Percentiles rank a stretch among this genome's conserved stretches.
Conservation (phyloP, 2,329 filamentous ascomycete species). For the Talaromyces rugulosus region DNA sequence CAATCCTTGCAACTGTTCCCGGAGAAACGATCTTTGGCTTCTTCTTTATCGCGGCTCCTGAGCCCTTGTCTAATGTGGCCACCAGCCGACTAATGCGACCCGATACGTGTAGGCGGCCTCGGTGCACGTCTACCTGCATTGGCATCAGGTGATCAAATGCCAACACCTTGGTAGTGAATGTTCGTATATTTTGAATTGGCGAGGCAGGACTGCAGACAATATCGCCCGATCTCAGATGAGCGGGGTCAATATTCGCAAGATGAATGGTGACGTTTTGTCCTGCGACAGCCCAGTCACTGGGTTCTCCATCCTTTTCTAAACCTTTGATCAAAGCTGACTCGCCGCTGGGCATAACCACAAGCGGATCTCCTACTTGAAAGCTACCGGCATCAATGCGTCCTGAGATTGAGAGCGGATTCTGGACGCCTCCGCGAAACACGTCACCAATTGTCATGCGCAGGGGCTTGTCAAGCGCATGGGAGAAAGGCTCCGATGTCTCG, state of each 20-base stretch:
- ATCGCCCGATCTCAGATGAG: conserved; percentile 78
- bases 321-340: conserved; percentile 78
- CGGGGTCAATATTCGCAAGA: conserved; percentile 76
- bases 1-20: conserved; percentile 69
- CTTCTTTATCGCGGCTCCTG: conserved; percentile 72
- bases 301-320: conserved; percentile 69
- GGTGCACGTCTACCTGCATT: conserved; percentile 83
- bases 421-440: conserved; percentile 73
- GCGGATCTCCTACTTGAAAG: conserved; percentile 75
- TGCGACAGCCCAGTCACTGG: conserved; percentile 83
- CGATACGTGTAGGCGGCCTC: conserved; percentile 74
- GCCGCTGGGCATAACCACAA: conserved; percentile 75
- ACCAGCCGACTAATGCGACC: conserved; percentile 69
- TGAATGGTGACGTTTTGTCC: conserved; percentile 86
- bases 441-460: conserved; percentile 84
- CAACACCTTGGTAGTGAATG: conserved; percentile 76
- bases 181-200: conserved; percentile 67
- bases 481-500: conserved; percentile 72
- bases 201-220: conserved; percentile 69
- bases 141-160: conserved; percentile 88
- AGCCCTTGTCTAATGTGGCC: conserved; percentile 73
- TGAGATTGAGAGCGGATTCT: conserved; percentile 77
- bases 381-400: conserved; percentile 82
- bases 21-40: conserved; percentile 80
- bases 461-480: conserved; percentile 69